phyloP scores from a whole-genome alignment of 768 basidiomycete genomes.

The Mycena leptocephala region DNA sequence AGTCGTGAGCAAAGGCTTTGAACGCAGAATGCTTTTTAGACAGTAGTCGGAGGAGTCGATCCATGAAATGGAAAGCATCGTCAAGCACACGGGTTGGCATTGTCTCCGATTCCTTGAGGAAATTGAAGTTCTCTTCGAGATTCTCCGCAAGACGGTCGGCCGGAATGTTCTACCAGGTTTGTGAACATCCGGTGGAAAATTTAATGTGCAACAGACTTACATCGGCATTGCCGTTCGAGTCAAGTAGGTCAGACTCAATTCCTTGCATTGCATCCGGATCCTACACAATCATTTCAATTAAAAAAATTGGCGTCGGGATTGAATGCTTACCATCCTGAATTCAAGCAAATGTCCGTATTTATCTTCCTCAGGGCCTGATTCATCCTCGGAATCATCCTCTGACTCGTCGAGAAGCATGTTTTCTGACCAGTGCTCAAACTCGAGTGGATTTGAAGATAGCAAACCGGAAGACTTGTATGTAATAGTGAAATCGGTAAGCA shows the following conservation, averaged over 20 bases:
- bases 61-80: constrained; percentile 14
- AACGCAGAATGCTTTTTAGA: constrained; percentile 12
- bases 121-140: not conserved
- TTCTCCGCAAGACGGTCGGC: not conserved
- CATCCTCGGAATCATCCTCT: not conserved
- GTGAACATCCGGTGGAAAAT: no score
- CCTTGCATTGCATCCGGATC: not conserved
- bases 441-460: not conserved
- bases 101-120: not conserved
- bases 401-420: no score
- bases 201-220: not conserved
- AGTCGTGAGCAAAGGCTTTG: constrained; percentile 11
- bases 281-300: not conserved
- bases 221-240: not conserved
- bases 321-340: not conserved
- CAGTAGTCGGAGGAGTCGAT: constrained; percentile 15
- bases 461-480: not conserved
- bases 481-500: not conserved
- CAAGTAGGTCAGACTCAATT: not conserved
- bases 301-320: no score
- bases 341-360: not conserved
- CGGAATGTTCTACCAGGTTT: not conserved
- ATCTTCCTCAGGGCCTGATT: not conserved
- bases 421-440: no score
- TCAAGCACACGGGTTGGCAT: constrained; percentile 5